These are phyloP conservation scores for Xylariomycetidae sp. DNA, from an alignment of 2,329 filamentous ascomycete genomes.

Conservation along the genomic window DNA sequence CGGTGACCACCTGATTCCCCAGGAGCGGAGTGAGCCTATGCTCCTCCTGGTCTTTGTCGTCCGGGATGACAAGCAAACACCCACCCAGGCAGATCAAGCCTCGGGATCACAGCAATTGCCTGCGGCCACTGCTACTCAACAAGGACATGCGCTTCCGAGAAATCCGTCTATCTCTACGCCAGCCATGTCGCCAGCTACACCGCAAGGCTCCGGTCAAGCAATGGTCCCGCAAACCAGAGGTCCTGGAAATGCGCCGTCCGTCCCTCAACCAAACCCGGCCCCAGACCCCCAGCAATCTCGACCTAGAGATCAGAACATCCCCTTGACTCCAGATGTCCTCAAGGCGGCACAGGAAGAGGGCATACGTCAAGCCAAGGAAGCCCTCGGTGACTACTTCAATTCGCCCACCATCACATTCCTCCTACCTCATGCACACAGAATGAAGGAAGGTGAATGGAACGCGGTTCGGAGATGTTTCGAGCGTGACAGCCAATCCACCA, in stretches of 20 bases:
- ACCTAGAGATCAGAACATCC: too few species aligned
- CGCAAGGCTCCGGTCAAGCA: slow-evolving; percentile 30
- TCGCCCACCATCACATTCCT: slow-evolving; percentile 63
- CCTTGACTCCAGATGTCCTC: too few species aligned
- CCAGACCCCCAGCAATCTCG: too few species aligned
- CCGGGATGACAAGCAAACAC: slow-evolving; percentile 48
- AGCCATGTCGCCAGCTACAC: slow-evolving; percentile 48
- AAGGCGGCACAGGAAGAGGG: slow-evolving; percentile 44
- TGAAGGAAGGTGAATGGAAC: slow-evolving; percentile 66
- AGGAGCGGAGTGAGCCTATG: slow-evolving; percentile 65
- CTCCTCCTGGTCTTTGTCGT: slow-evolving; percentile 83
- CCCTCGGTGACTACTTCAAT: slow-evolving; percentile 57
- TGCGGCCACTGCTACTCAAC: too few species aligned
- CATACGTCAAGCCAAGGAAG: slow-evolving; percentile 51
- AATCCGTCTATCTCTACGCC: slow-evolving; percentile 44
- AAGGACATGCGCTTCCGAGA: slow-evolving; percentile 26
- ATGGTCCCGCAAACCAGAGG: slow-evolving; percentile 27
- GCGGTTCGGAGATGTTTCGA: slow-evolving; percentile 65
- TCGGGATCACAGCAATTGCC: too few species aligned
- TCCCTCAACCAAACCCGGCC: too few species aligned
- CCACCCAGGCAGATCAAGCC: slow-evolving; percentile 24
- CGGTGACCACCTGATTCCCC: slow-evolving; percentile 75
- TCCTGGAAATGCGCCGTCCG: too few species aligned
- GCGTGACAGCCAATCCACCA: slow-evolving; percentile 56
- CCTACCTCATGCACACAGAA: slow-evolving; percentile 61